Evolutionary conservation across 768 basidiomycete species (phyloP).

Genomic region (Leucocoprinus birnbaumii): DNA sequence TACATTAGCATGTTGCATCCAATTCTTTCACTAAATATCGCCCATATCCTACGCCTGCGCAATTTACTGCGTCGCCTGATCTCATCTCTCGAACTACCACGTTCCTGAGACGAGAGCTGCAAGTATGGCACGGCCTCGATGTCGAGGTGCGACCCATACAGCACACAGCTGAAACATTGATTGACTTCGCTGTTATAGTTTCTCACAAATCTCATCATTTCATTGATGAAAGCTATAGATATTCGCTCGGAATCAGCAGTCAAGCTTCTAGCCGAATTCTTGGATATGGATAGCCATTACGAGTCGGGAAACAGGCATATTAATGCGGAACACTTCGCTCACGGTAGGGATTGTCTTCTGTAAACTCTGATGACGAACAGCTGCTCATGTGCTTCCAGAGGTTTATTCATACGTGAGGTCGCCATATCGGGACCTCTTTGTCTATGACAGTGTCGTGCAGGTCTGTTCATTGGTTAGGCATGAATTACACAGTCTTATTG

Average conservation of each 20-base stretch:
- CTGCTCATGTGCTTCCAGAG: conserved; percentile 42
- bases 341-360: conserved; percentile 55
- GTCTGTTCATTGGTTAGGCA: conserved; percentile 33
- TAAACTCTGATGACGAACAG: neutral
- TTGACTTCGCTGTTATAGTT: conserved; percentile 60
- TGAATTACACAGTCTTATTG: conserved; percentile 11
- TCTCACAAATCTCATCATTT: conserved; percentile 83
- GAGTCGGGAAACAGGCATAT: conserved; percentile 51
- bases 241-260: conserved; percentile 89
- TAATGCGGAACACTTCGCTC: conserved; percentile 92
- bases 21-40: conserved; percentile 83
- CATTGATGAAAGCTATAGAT: conserved; percentile 90
- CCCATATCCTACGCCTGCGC: conserved; percentile 86
- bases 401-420: conserved; percentile 88
- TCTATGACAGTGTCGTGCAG: conserved; percentile 83
- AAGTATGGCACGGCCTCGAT: conserved; percentile 87
- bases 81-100: conserved; percentile 71
- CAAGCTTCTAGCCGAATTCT: conserved; percentile 80
- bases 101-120: conserved; percentile 83
- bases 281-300: conserved; percentile 72
- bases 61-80: conserved; percentile 76
- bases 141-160: conserved; percentile 60
- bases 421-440: conserved; percentile 79
- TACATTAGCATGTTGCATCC: conserved; percentile 80
- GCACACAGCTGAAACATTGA: conserved; percentile 10